phyloP scores from a whole-genome alignment of 1,284 basidiomycete species.

The Puccinia hordei region DNA sequence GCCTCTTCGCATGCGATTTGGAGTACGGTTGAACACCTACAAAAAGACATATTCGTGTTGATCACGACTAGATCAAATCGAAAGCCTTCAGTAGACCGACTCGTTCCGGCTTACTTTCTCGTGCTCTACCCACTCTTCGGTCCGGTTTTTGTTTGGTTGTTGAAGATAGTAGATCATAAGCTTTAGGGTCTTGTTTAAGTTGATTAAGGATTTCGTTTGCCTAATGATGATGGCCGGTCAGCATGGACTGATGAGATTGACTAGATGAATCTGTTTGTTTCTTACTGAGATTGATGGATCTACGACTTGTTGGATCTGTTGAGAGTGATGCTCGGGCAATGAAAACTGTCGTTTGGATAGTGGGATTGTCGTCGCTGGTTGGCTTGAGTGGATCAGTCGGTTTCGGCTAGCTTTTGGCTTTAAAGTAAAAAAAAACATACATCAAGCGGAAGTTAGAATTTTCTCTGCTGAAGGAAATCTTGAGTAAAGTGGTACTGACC shows the following conservation, averaged over 20 bases:
- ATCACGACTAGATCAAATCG: background rate
- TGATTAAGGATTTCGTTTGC: slow-evolving; percentile 24
- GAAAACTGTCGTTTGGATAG: slow-evolving; percentile 34
- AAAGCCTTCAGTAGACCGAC: background rate
- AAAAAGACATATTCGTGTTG: background rate
- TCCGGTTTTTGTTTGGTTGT: slow-evolving; percentile 8
- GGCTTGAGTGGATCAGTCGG: background rate
- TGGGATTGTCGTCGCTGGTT: background rate
- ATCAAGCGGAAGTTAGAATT: background rate
- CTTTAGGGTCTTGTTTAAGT: slow-evolving; percentile 4
- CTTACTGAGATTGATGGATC: slow-evolving; percentile 12
- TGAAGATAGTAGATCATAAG: slow-evolving; percentile 1
- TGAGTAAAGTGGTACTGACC: background rate
- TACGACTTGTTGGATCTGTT: background rate
- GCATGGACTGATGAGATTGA: background rate
- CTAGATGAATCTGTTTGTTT: background rate
- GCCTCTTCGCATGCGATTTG: slow-evolving; percentile 41
- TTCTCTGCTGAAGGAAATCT: background rate
- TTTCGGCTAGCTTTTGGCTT: slow-evolving; percentile 19
- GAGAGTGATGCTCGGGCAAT: slow-evolving; percentile 26
- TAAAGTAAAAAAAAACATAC: no score
- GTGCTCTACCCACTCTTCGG: background rate
- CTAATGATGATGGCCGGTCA: background rate
- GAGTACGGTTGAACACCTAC: slow-evolving; percentile 35
- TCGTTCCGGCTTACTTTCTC: slow-evolving; percentile 1